Base-by-base conservation (phyloP, 805 yeast genomes). In the Candida boleticola region DNA sequence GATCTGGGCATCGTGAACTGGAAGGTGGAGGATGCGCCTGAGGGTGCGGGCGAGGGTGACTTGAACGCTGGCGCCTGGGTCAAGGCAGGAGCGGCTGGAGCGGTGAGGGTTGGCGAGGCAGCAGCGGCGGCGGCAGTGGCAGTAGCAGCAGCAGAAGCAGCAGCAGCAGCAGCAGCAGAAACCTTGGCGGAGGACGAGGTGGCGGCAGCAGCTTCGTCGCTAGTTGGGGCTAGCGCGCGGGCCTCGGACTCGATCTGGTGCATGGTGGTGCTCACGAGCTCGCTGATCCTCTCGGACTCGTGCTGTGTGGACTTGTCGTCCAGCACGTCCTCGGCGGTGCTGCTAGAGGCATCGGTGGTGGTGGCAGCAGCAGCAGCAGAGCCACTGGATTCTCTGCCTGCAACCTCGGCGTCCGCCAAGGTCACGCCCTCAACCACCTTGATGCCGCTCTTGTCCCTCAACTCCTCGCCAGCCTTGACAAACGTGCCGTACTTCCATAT, bases 401-500 rank as follows among this genome's bases (percentile, higher is more conserved):
- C 27, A 11, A 23, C 30, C 19, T 4, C 19, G 9, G 21, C 21
- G 3, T 14, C 10, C 11, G 4, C 14, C 5, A 36, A 5, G 14
- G 5, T 16, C n/a, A 18, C 5, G 16, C 26, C 40, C 9, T 37
- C 40, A 33, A 37, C 40, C 14, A 10, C 34, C 18, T 36, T 36
- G 10, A 36, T 13, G 17, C 34, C 40, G 18, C 26, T 27, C 9
- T 4, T 5, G 19, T 37, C 23, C 27, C 27, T 20, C 25, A 37
- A 35, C 21, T 18, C 16, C 6, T 18, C 41, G 13, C 27, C 25
- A 29, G 29, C 26, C 20, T 29, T 48, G 23, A 31, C 35, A 31
- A 68, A 53, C 2, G 71, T 61, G n/a, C 53, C 52, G 42, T 55
- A 31, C 44, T 64, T 65, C 76, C 76, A 70, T 30, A 70, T 64